A percentile compares a stretch with the other conserved stretches of the same genome.
Evolutionary conservation across 306 rosid species (phyloP).

Genomic region (Psophocarpus tetragonolobus): DNA sequence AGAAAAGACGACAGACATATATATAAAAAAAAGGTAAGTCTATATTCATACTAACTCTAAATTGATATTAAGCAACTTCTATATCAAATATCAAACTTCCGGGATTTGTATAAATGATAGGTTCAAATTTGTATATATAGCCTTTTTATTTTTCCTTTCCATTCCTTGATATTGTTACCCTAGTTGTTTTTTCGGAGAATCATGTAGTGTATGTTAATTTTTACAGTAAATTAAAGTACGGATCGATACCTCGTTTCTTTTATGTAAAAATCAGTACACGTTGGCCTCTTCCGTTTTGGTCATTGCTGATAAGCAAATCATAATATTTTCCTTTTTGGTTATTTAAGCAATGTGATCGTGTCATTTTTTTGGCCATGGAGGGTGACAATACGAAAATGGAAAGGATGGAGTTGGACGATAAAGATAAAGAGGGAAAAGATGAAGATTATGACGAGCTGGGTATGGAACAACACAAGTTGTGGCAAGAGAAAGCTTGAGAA

Average conservation of each 20-base stretch:
- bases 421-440: constrained; percentile 34
- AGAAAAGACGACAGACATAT: background rate
- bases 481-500: constrained; percentile 35
- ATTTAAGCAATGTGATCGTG: background rate
- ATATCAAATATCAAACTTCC: too few relatives aligned
- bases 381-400: background rate
- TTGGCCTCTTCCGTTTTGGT: background rate
- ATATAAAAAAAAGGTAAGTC: background rate
- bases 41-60: background rate
- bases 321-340: background rate
- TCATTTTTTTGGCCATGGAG: background rate
- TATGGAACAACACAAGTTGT: constrained; percentile 33
- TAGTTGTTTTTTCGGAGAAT: too few relatives aligned
- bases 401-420: constrained; percentile 10
- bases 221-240: too few relatives aligned
- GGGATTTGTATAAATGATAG: too few relatives aligned
- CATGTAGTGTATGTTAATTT: too few relatives aligned
- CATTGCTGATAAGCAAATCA: background rate
- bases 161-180: too few relatives aligned
- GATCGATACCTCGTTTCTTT: background rate
- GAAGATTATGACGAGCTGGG: constrained; percentile 28
- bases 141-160: background rate
- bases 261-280: too few relatives aligned
- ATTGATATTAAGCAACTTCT: background rate
- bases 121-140: too few relatives aligned